phyloP scores from a whole-genome alignment of 495 filamentous ascomycete genomes.

The Achaetomiella virescens region DNA sequence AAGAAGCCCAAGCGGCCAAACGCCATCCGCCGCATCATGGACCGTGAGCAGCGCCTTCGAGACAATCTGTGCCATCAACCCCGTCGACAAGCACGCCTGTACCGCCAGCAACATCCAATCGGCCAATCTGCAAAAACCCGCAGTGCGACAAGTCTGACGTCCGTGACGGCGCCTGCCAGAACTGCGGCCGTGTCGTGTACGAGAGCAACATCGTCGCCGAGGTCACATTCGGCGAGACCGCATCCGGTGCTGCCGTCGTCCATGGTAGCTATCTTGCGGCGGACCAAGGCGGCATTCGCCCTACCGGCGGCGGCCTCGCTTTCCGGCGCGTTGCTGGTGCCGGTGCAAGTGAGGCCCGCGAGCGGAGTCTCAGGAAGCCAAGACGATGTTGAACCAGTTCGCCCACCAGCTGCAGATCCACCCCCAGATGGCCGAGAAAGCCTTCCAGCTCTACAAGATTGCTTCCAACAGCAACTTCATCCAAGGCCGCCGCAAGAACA shows the following conservation, averaged over 20 bases:
- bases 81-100: constrained; percentile 1
- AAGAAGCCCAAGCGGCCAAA: constrained; percentile 24
- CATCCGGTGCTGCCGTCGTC: constrained; percentile 79
- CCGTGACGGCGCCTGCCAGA: constrained; percentile 60
- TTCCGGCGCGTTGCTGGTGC: constrained; percentile 36
- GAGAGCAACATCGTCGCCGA: constrained; percentile 86
- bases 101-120: neutral
- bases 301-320: constrained; percentile 36
- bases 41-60: constrained; percentile 23
- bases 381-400: constrained; percentile 39
- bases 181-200: constrained; percentile 75
- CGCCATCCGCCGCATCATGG: constrained; percentile 27
- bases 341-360: constrained; percentile 46
- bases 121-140: constrained; percentile 26
- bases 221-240: constrained; percentile 78
- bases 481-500: constrained; percentile 77
- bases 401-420: constrained; percentile 49
- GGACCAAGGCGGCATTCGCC: constrained; percentile 55
- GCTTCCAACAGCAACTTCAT: constrained; percentile 74
- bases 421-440: constrained; percentile 54
- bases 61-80: constrained; percentile 20
- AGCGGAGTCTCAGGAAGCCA: constrained; percentile 61
- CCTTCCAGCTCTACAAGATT: constrained; percentile 69
- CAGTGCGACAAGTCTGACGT: constrained; percentile 36
- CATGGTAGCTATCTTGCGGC: constrained; percentile 83